Conservation (phyloP, 2,329 filamentous ascomycete species). For the Trematosphaeria pertusa region DNA sequence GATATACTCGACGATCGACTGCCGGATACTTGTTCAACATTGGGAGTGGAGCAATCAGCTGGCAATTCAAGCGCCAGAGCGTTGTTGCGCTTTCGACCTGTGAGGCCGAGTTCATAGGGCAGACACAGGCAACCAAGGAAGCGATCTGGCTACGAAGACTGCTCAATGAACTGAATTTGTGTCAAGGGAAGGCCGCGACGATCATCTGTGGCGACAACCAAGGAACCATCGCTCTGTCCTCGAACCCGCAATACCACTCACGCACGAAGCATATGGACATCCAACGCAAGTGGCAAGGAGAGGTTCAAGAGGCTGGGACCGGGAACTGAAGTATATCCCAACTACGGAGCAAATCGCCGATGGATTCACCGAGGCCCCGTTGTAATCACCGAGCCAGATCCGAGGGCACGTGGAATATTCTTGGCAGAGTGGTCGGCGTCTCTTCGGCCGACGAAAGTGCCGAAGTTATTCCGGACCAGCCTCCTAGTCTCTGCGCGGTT, state of each 20-base stretch:
- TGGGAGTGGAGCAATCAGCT: constrained; percentile 11
- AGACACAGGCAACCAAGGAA: constrained; percentile 22
- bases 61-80: constrained; percentile 2
- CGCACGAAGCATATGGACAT: too few species aligned
- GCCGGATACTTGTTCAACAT: constrained; percentile 26
- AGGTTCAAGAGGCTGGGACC: too few species aligned
- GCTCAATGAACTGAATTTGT: constrained; percentile 7
- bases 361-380: constrained; percentile 15
- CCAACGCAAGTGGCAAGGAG: too few species aligned
- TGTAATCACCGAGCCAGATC: constrained; percentile 12
- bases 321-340: too few species aligned
- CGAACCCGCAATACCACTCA: constrained; percentile 19
- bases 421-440: background rate
- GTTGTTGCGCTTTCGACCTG: constrained; percentile 18
- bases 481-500: background rate
- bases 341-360: constrained; percentile 16
- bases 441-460: background rate
- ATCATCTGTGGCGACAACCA: constrained; percentile 23
- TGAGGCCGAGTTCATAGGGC: constrained; percentile 23
- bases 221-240: constrained; percentile 18
- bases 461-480: constrained; percentile 2
- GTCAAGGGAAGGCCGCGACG: constrained; percentile 9
- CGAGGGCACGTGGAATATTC: background rate
- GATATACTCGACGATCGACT: constrained; percentile 20
- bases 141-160: constrained; percentile 13